A percentile compares a stretch with the other conserved stretches of the same genome.
phyloP scores from a whole-genome alignment of 1,139 yeast genomes.

The Scheffersomyces lignicola region DNA sequence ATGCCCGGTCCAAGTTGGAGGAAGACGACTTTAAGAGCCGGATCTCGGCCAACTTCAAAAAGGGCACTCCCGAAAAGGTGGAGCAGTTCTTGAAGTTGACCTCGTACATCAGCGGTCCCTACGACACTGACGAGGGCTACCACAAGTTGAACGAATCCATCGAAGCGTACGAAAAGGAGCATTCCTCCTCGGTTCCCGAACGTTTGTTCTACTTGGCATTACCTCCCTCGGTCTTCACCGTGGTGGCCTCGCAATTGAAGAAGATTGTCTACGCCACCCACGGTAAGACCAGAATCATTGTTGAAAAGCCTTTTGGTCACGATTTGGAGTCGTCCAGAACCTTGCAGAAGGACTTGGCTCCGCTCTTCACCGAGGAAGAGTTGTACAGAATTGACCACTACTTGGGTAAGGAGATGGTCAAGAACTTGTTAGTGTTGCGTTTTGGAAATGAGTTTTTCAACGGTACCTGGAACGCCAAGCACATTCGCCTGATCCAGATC shows the following conservation, averaged over 20 bases:
- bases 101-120: constrained; percentile 73
- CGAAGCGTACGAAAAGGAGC: constrained; percentile 55
- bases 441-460: constrained; percentile 85
- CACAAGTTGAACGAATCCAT: constrained; percentile 53
- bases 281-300: constrained; percentile 79
- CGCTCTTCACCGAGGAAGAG: constrained; percentile 88
- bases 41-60: constrained; percentile 65
- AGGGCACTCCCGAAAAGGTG: constrained; percentile 48
- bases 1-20: constrained; percentile 79
- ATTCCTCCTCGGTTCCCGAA: constrained; percentile 48
- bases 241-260: constrained; percentile 75
- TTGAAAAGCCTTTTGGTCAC: constrained; percentile 97
- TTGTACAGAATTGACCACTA: constrained; percentile 95
- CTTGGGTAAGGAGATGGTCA: constrained; percentile 96
- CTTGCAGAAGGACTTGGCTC: constrained; percentile 75
- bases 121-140: constrained; percentile 79
- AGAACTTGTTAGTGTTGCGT: constrained; percentile 83
- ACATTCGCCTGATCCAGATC: constrained; percentile 77
- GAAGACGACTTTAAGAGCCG: constrained; percentile 67
- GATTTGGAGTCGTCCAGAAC: constrained; percentile 78
- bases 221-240: constrained; percentile 89
- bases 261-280: constrained; percentile 62
- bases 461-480: constrained; percentile 84
- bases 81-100: constrained; percentile 66
- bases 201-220: constrained; percentile 89